These are phyloP conservation scores for Rhodomyrtus psidioides DNA, from an alignment of 441 rosid genomes.

Conservation along the genomic window DNA sequence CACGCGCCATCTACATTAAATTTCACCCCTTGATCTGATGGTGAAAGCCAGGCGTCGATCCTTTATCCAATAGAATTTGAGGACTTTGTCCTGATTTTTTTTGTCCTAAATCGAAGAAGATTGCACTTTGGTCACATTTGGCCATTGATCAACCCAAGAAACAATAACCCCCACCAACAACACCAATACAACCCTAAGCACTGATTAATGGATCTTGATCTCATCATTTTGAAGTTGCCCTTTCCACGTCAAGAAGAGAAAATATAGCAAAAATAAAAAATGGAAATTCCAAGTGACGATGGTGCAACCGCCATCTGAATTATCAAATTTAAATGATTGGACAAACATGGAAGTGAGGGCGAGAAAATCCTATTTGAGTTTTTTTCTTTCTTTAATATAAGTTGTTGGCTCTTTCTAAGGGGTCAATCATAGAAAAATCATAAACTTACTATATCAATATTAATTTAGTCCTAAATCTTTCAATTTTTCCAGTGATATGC, in stretches of 20 bases:
- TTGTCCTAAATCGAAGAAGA: no score
- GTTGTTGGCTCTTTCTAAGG: no score
- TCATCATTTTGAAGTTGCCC: not conserved
- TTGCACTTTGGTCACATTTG: no score
- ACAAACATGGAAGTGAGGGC: not conserved
- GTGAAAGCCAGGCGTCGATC: no score
- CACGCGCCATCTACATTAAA: no score
- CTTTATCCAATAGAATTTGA: not conserved
- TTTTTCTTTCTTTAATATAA: no score
- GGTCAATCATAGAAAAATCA: constrained; percentile 9
- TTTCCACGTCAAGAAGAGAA: not conserved
- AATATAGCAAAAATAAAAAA: not conserved
- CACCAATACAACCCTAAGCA: not conserved
- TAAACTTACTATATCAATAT: not conserved
- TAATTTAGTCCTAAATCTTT: no score
- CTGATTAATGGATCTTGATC: not conserved
- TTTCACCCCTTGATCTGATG: no score
- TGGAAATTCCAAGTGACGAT: not conserved
- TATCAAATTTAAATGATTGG: not conserved
- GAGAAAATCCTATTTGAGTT: no score
- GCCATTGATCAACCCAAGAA: no score
- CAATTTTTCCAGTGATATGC: no score
- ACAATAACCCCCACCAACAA: not conserved
- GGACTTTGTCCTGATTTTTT: not conserved
- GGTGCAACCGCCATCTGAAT: not conserved